phyloP scores from a whole-genome alignment of 192 early-diverging fungal species.

The Rhizoclosmatium globosum region DNA sequence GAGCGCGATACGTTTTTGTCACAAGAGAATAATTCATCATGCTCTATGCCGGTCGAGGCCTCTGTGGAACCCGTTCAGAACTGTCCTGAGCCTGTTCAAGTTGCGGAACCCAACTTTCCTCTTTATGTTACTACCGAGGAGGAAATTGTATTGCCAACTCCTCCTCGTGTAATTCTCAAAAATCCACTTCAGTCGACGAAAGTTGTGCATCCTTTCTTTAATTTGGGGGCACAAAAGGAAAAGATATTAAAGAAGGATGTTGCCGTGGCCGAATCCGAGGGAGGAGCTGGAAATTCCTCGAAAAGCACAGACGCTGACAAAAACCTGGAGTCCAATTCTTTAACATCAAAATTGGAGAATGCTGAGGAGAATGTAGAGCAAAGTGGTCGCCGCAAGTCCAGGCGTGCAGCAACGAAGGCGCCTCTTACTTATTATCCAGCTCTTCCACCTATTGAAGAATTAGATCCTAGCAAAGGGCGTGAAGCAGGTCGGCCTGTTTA shows the following conservation, averaged over 20 bases:
- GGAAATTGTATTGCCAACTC: neutral
- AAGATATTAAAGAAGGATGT: neutral
- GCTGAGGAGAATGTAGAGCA: neutral
- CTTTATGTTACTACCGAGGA: too few species aligned
- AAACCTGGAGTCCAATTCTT: neutral
- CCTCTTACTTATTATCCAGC: neutral
- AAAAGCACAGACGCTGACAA: neutral
- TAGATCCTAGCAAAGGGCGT: neutral
- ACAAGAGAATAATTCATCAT: too few species aligned
- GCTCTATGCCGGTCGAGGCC: too few species aligned
- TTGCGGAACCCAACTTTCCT: too few species aligned
- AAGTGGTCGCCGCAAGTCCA: neutral
- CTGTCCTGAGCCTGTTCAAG: too few species aligned
- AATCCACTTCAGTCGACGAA: neutral
- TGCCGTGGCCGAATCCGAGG: neutral
- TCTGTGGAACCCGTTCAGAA: too few species aligned
- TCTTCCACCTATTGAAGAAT: neutral
- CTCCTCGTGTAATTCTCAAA: neutral
- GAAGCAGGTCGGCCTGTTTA: neutral
- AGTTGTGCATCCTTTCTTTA: conserved; percentile 2
- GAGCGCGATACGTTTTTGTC: too few species aligned
- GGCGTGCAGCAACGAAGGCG: neutral
- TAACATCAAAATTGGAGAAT: neutral
- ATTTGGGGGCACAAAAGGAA: neutral
- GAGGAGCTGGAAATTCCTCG: neutral